phyloP scores from a whole-genome alignment of 495 filamentous ascomycete genomes.

The Penicillium angulare region DNA sequence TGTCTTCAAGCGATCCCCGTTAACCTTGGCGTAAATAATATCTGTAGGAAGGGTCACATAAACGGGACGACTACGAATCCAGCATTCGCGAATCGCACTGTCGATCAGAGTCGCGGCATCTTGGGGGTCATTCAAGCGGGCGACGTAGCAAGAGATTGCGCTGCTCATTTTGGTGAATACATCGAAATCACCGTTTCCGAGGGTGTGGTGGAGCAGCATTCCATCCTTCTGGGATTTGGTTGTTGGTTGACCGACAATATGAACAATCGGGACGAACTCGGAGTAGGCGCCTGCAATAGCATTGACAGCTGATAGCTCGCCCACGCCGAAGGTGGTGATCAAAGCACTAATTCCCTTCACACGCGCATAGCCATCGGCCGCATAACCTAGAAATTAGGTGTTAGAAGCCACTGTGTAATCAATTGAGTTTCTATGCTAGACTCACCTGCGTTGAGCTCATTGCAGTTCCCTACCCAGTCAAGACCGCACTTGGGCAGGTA shows the following conservation, averaged over 20 bases:
- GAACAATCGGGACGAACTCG: conserved; percentile 60
- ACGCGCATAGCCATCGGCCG: conserved; percentile 70
- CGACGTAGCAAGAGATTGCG: conserved; percentile 66
- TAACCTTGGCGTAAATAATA: conserved; percentile 75
- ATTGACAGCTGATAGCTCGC: conserved; percentile 67
- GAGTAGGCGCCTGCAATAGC: conserved; percentile 65
- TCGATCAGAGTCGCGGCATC: conserved; percentile 78
- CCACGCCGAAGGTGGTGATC: conserved; percentile 69
- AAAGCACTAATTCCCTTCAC: conserved; percentile 64
- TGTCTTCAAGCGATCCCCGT: conserved; percentile 65
- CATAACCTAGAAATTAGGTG: conserved; percentile 50
- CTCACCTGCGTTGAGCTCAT: conserved; percentile 66
- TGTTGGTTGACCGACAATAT: conserved; percentile 63
- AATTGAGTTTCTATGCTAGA: neutral
- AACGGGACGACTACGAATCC: conserved; percentile 68
- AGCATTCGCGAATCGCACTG: conserved; percentile 75
- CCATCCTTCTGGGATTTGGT: conserved; percentile 51
- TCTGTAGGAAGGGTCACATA: conserved; percentile 88
- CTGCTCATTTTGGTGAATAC: conserved; percentile 80
- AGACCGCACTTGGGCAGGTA: conserved; percentile 58
- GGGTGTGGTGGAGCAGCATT: conserved; percentile 84
- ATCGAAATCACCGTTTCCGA: conserved; percentile 87
- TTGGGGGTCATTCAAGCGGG: conserved; percentile 64
- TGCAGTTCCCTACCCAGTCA: conserved; percentile 66
- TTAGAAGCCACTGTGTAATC: neutral